Percentiles rank a stretch among this genome's conserved stretches.
These are phyloP conservation scores for Fusarium sp. DNA, from an alignment of 2,329 filamentous ascomycete species.

Conservation along the genomic window DNA sequence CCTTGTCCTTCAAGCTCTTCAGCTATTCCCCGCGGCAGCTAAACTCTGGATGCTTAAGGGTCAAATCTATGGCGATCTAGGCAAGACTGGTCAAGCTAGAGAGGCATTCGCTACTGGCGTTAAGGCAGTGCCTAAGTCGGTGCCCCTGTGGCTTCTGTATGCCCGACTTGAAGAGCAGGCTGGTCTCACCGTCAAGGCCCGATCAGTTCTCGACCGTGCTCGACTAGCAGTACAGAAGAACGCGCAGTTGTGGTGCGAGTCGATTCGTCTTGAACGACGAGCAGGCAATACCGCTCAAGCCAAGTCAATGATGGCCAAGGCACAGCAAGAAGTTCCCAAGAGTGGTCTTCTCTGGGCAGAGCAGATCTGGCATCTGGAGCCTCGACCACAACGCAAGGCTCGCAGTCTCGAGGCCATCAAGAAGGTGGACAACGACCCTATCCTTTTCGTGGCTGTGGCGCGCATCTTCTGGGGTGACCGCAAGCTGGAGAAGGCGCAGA, in stretches of 20 bases:
- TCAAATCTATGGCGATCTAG: constrained; percentile 91
- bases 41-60: constrained; percentile 99
- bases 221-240: constrained; percentile 89
- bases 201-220: constrained; percentile 92
- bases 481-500: constrained; percentile 92
- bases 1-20: constrained; percentile 87
- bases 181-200: constrained; percentile 89
- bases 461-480: constrained; percentile 97
- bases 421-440: constrained; percentile 93
- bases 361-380: constrained; percentile 94
- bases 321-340: constrained; percentile 90
- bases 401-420: constrained; percentile 95
- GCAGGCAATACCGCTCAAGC: constrained; percentile 88
- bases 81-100: constrained; percentile 85
- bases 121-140: constrained; percentile 85
- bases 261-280: constrained; percentile 91
- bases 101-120: constrained; percentile 93
- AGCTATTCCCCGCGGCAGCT: constrained; percentile 85
- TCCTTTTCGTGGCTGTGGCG: constrained; percentile 91
- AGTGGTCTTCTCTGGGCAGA: constrained; percentile 93
- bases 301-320: constrained; percentile 92
- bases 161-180: constrained; percentile 88
- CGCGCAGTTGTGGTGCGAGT: constrained; percentile 89
- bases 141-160: constrained; percentile 91
- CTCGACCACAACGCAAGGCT: constrained; percentile 92